Evolutionary conservation across 1,284 basidiomycete genomes (phyloP).

Genomic region (Bondarzewia mesenterica): DNA sequence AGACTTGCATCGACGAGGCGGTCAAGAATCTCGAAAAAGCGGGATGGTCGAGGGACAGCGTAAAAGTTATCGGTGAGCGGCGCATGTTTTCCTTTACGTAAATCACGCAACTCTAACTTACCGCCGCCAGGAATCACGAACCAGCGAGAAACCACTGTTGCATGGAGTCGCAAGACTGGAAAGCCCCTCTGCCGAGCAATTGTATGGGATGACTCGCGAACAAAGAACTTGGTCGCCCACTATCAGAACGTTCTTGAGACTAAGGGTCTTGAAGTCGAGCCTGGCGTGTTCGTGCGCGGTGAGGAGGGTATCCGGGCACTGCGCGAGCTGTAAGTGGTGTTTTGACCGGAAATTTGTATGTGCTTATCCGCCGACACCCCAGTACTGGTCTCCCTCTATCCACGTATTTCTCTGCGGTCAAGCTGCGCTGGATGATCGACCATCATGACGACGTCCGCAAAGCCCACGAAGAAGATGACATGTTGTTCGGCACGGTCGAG

Average conservation of each 20-base stretch:
- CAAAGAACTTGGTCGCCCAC: slow-evolving; percentile 75
- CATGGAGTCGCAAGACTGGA: slow-evolving; percentile 88
- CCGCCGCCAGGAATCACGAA: slow-evolving; percentile 81
- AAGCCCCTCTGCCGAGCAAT: slow-evolving; percentile 86
- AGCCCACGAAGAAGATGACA: slow-evolving; percentile 78
- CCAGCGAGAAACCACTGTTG: slow-evolving; percentile 94
- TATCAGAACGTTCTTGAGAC: slow-evolving; percentile 68
- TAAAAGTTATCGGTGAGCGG: slow-evolving; percentile 84
- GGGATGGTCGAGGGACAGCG: slow-evolving; percentile 70
- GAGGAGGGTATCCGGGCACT: slow-evolving; percentile 60
- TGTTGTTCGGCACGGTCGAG: slow-evolving; percentile 93
- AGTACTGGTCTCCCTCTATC: slow-evolving; percentile 91
- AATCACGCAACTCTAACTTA: slow-evolving; percentile 1
- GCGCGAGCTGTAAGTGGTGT: slow-evolving; percentile 53
- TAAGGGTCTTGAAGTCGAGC: slow-evolving; percentile 67
- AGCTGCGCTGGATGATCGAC: slow-evolving; percentile 95
- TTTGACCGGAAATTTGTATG: slow-evolving; percentile 6
- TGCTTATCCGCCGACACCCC: slow-evolving; percentile 5
- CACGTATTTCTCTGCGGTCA: slow-evolving; percentile 96
- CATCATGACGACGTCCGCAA: slow-evolving; percentile 73
- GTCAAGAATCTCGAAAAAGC: slow-evolving; percentile 65
- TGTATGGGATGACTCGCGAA: slow-evolving; percentile 95
- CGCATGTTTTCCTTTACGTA: slow-evolving; percentile 2
- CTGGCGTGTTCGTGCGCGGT: slow-evolving; percentile 65
- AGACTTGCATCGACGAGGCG: slow-evolving; percentile 73